These are phyloP conservation scores for Ganoderma boninense DNA, from an alignment of 1,284 basidiomycete genomes.

Conservation along the genomic window DNA sequence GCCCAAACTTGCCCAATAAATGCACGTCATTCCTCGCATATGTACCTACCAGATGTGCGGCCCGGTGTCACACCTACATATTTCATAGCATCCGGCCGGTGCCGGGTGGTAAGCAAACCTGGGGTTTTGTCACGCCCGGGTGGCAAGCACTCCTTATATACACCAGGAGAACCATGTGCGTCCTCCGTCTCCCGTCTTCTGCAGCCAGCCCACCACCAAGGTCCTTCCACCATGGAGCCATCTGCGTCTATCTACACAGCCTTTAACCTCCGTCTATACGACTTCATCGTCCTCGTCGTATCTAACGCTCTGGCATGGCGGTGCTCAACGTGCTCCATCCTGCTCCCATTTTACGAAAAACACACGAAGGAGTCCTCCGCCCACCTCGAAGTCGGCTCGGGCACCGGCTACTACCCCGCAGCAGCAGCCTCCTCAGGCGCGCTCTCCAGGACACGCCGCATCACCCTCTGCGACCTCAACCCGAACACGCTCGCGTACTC, in stretches of 20 bases:
- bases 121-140: too few relatives aligned
- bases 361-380: conserved; percentile 28
- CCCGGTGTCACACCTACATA: too few relatives aligned
- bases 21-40: too few relatives aligned
- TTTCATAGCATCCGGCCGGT: too few relatives aligned
- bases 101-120: too few relatives aligned
- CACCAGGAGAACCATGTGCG: too few relatives aligned
- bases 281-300: conserved; percentile 32
- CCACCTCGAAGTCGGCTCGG: conserved; percentile 38
- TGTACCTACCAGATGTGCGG: too few relatives aligned
- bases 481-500: conserved; percentile 31
- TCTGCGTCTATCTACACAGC: conserved; percentile 31
- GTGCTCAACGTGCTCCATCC: conserved; percentile 29
- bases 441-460: conserved; percentile 28
- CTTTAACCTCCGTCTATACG: conserved; percentile 33
- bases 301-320: conserved; percentile 36
- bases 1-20: too few relatives aligned
- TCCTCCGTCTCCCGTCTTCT: too few relatives aligned
- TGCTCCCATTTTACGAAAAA: conserved; percentile 35
- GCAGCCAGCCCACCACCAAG: too few relatives aligned
- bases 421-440: conserved; percentile 5
- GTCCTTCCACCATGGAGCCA: conserved; percentile 16
- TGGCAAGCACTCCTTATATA: too few relatives aligned
- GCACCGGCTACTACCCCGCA: conserved; percentile 39
- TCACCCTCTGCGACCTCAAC: conserved; percentile 36